Percentiles rank a stretch among this genome's conserved stretches.
Evolutionary conservation across 768 basidiomycete species (phyloP).

Genomic region (Macrocybe gigantea): DNA sequence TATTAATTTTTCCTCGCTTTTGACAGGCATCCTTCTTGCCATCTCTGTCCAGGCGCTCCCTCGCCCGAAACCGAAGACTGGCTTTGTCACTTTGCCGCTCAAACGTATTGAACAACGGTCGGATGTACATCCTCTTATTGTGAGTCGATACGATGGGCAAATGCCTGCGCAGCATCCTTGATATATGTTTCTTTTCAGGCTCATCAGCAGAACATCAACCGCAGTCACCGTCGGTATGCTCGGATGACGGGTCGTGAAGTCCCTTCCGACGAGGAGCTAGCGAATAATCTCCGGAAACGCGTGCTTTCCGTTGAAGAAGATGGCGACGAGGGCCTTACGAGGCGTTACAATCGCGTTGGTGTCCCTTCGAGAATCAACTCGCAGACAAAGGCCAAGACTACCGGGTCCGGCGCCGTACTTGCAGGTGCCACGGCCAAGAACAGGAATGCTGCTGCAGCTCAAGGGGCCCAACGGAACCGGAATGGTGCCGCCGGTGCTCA

Average conservation of each 20-base stretch:
- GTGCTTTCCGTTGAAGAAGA: constrained; percentile 28
- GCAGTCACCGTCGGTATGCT: constrained; percentile 55
- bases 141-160: constrained; percentile 15
- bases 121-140: constrained; percentile 30
- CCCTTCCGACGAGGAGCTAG: constrained; percentile 44
- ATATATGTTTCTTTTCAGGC: constrained; percentile 29
- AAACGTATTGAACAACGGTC: constrained; percentile 28
- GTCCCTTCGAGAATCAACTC: constrained; percentile 11
- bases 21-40: constrained; percentile 44
- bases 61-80: constrained; percentile 20
- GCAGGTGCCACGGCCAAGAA: constrained; percentile 8
- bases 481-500: constrained; percentile 16
- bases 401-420: constrained; percentile 13
- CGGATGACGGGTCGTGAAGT: constrained; percentile 57
- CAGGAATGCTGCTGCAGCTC: constrained; percentile 16
- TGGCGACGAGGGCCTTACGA: constrained; percentile 24
- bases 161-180: neutral
- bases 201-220: constrained; percentile 69
- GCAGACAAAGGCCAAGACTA: constrained; percentile 3
- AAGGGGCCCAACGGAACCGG: constrained; percentile 10
- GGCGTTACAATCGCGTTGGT: constrained; percentile 29
- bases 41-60: constrained; percentile 38
- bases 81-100: constrained; percentile 37
- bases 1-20: constrained; percentile 46
- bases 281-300: constrained; percentile 42